Conservation (phyloP, 495 filamentous ascomycete genomes). For the Xylaria grammica region DNA sequence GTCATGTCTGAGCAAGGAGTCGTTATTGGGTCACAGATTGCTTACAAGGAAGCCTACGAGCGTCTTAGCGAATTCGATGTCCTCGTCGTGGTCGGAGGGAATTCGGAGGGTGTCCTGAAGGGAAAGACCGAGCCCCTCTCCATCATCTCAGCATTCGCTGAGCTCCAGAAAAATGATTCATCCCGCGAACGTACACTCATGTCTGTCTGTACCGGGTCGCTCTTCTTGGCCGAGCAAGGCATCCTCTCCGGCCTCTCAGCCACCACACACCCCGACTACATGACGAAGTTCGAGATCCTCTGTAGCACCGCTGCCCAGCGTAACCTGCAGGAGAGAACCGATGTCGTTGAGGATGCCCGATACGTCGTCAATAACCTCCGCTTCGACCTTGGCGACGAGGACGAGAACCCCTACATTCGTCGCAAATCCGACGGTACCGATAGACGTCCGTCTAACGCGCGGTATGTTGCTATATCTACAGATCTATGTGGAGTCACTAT, state of each 20-base stretch:
- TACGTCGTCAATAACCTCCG: conserved; percentile 82
- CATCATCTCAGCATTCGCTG: conserved; percentile 68
- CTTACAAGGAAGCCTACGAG: conserved; percentile 67
- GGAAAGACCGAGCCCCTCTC: conserved; percentile 63
- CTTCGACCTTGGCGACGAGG: conserved; percentile 74
- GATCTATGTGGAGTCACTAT: background rate
- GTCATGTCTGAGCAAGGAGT: conserved; percentile 75
- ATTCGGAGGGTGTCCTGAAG: conserved; percentile 58
- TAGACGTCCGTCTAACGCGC: conserved; percentile 63
- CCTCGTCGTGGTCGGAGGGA: conserved; percentile 71
- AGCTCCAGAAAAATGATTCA: conserved; percentile 70
- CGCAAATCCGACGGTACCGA: conserved; percentile 63
- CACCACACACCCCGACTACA: conserved; percentile 68
- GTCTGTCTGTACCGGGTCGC: conserved; percentile 75
- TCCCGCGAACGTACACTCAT: conserved; percentile 73
- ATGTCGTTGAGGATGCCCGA: conserved; percentile 74
- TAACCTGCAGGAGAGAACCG: conserved; percentile 64
- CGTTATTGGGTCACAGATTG: conserved; percentile 73
- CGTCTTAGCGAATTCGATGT: conserved; percentile 72
- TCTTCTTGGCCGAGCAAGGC: conserved; percentile 74
- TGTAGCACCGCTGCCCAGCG: conserved; percentile 67
- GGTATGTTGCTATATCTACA: conserved; percentile 44
- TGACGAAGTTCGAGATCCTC: conserved; percentile 69
- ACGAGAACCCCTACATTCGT: conserved; percentile 75
- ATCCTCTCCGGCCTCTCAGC: conserved; percentile 74